phyloP scores from a whole-genome alignment of 2,329 filamentous ascomycete genomes.

The Proliferodiscus dingleyae region DNA sequence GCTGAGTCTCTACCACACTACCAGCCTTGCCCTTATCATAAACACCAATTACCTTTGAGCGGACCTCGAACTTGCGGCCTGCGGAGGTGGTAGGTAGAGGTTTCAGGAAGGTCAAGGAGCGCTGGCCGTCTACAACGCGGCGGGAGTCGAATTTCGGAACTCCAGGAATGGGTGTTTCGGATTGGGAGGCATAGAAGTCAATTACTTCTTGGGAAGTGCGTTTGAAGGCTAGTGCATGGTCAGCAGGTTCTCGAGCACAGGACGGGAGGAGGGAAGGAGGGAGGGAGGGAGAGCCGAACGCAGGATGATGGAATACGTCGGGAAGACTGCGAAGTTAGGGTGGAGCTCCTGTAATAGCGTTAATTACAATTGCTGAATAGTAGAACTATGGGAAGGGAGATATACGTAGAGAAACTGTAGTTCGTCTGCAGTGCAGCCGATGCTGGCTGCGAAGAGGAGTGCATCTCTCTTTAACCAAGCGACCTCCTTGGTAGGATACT shows the following conservation, averaged over 20 bases:
- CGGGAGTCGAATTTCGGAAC: slow-evolving; percentile 61
- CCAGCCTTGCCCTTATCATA: slow-evolving; percentile 71
- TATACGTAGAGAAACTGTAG: slow-evolving; percentile 87
- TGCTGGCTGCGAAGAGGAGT: slow-evolving; percentile 84
- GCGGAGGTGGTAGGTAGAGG: slow-evolving; percentile 56
- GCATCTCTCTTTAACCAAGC: slow-evolving; percentile 85
- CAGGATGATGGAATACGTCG: slow-evolving; percentile 47
- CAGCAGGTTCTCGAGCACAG: too few relatives aligned
- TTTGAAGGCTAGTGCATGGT: slow-evolving; percentile 57
- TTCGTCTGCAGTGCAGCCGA: slow-evolving; percentile 77
- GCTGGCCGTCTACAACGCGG: slow-evolving; percentile 63
- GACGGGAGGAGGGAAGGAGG: not conserved
- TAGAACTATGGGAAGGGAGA: slow-evolving; percentile 14
- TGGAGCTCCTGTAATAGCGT: slow-evolving; percentile 65
- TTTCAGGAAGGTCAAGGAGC: slow-evolving; percentile 58
- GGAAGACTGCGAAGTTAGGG: slow-evolving; percentile 81
- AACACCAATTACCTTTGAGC: slow-evolving; percentile 60
- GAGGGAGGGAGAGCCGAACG: slow-evolving; percentile 13
- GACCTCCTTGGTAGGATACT: slow-evolving; percentile 71
- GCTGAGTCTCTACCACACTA: slow-evolving; percentile 63
- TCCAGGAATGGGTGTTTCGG: slow-evolving; percentile 52
- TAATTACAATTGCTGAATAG: not conserved
- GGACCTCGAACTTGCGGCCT: slow-evolving; percentile 59
- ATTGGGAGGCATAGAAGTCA: slow-evolving; percentile 61
- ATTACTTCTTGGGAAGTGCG: slow-evolving; percentile 60